A percentile compares a stretch with the other conserved stretches of the same genome.
Conservation (phyloP, 2,329 filamentous ascomycete species). For the Lachnum nothofagi region DNA sequence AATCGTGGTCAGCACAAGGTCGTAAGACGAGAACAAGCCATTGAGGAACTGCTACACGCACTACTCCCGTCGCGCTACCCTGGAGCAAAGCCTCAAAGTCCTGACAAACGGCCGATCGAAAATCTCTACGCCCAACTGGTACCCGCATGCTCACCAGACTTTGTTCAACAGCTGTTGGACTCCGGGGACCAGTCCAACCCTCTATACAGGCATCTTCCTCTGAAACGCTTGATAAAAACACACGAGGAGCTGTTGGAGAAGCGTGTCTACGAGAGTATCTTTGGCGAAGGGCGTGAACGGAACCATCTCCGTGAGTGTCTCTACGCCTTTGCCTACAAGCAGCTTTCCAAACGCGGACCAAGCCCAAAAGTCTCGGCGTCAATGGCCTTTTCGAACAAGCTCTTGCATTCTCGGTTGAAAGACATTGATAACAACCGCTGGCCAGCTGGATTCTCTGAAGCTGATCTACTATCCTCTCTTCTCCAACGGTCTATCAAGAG, state of each 20-base stretch:
- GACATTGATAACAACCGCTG: slow-evolving; percentile 9
- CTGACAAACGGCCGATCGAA: slow-evolving; percentile 13
- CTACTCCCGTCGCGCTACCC: slow-evolving; percentile 15
- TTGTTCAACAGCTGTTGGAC: slow-evolving; percentile 7
- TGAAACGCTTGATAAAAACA: slow-evolving; percentile 1
- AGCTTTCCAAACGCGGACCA: slow-evolving; percentile 3
- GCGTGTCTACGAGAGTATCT: slow-evolving; percentile 9
- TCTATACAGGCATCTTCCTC: slow-evolving; percentile 7
- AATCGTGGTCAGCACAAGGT: slow-evolving; percentile 3
- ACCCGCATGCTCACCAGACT: slow-evolving; percentile 9
- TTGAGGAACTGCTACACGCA: slow-evolving; percentile 12
- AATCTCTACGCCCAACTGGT: slow-evolving; percentile 9
- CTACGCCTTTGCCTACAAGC: slow-evolving; percentile 6
- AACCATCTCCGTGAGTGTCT: slow-evolving; percentile 7
- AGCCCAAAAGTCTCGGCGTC: slow-evolving; percentile 10
- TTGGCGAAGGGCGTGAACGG: slow-evolving; percentile 2
- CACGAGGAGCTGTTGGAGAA: slow-evolving; percentile 8
- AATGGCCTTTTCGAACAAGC: slow-evolving; percentile 14
- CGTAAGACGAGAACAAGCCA: slow-evolving; percentile 4
- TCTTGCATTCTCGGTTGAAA: slow-evolving; percentile 10
- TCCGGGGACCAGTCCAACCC: slow-evolving; percentile 11
- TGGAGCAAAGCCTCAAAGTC: slow-evolving; percentile 3
- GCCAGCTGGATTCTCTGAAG: slow-evolving; percentile 6
- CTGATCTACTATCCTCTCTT: slow-evolving; percentile 9
- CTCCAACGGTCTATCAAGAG: slow-evolving; percentile 7